Percentiles rank a stretch among this genome's conserved stretches.
Evolutionary conservation across 129 eudicot genomes (phyloP).

Genomic region (Silybum marianum): DNA sequence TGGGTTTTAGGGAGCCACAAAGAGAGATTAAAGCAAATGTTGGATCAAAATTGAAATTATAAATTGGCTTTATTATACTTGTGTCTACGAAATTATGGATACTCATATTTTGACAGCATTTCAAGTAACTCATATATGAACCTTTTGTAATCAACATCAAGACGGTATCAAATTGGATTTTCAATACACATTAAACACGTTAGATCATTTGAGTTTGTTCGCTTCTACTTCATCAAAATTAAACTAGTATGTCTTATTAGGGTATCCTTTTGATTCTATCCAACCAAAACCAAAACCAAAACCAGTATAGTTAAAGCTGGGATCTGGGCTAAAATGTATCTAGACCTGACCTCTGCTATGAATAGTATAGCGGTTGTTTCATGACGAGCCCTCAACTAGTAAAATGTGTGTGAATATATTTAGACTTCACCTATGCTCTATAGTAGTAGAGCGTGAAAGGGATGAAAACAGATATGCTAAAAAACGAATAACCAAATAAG

Average conservation of each 20-base stretch:
- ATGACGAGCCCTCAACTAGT: neutral
- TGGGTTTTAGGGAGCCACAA: too few relatives aligned
- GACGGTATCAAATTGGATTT: neutral
- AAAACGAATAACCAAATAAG: too few relatives aligned
- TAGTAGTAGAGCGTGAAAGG: too few relatives aligned
- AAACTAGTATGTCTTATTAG: neutral
- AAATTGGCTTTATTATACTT: neutral
- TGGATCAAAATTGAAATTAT: neutral
- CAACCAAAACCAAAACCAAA: neutral
- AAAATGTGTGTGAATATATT: too few relatives aligned
- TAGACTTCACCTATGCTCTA: too few relatives aligned
- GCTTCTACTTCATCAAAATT: neutral
- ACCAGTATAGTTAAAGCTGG: neutral
- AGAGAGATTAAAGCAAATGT: too few relatives aligned
- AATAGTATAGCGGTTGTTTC: too few relatives aligned
- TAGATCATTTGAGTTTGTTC: neutral
- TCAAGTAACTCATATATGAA: neutral
- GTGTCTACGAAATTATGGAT: too few relatives aligned
- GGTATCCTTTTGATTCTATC: neutral
- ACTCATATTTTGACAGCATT: neutral
- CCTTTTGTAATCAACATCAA: neutral
- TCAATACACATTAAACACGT: neutral
- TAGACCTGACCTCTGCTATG: too few relatives aligned
- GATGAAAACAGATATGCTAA: too few relatives aligned
- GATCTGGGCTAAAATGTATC: neutral